phyloP scores from a whole-genome alignment of 2,329 filamentous ascomycete genomes.

The Aspergillus tubingensis region DNA sequence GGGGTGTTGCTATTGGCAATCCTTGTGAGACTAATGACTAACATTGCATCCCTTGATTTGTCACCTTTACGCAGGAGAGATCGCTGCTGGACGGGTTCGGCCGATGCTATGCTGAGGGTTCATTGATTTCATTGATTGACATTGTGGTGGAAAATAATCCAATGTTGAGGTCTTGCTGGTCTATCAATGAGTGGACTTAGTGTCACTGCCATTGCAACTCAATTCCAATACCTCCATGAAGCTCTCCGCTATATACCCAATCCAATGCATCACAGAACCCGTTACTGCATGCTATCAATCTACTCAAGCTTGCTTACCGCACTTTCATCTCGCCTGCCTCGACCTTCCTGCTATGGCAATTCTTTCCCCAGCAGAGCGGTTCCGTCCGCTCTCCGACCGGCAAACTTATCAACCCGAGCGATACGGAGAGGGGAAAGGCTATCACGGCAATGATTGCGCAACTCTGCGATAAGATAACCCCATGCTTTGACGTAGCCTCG shows the following conservation, averaged over 20 bases:
- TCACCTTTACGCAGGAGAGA: neutral
- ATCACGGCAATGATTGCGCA: constrained; percentile 7
- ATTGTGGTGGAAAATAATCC: neutral
- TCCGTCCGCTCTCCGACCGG: neutral
- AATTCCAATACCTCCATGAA: neutral
- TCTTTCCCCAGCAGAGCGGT: neutral
- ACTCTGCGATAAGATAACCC: constrained; percentile 8
- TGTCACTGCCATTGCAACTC: neutral
- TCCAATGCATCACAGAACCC: neutral
- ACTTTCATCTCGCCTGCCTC: neutral
- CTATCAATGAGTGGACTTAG: neutral
- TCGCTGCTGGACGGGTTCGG: too few species aligned
- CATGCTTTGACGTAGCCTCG: neutral
- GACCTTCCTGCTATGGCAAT: constrained; percentile 6
- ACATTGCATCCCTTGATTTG: neutral
- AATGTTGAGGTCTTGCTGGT: neutral
- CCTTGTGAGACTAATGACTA: constrained; percentile 1
- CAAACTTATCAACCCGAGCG: constrained; percentile 1
- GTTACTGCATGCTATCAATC: neutral
- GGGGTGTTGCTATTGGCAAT: neutral
- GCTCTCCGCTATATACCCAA: neutral
- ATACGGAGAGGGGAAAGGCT: neutral
- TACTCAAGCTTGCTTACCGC: neutral
- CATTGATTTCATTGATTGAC: neutral
- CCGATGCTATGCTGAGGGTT: neutral